Evolutionary conservation across 345 rosid species (phyloP), one percentile per base, ranked within the genome.

Genomic region (Pugionium cornutum): DNA sequence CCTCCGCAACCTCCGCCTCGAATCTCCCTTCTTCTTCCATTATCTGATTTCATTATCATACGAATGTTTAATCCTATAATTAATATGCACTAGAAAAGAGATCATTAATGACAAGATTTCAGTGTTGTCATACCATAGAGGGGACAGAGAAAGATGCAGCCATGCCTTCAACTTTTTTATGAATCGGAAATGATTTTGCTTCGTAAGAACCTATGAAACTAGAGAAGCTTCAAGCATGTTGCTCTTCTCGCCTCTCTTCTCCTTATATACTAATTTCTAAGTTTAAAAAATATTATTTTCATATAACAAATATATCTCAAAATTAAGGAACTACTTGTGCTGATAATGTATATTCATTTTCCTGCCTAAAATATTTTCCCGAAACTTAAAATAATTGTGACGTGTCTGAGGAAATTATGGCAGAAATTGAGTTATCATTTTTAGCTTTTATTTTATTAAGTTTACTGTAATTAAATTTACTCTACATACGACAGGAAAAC

Each of bases 11-110:
- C 76, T 90, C 97, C 1, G 88, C 88, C 67, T 90, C 95, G 41
- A 84, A 85, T 75, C 89, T 81, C 55, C 95, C 88, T 82, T 94
- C 97, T 77, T 94, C 99, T 75, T 86, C 92, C 95, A 90, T 69
- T 46, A 92, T 84, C 97, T 88, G 58, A 53, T 18, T 18, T 18
- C 18, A 6, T 10, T 33, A 55, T 26, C 46, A 53, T 60, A 43
- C 5, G 7, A 28, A 54, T 36, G 43, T 66, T 66, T 50, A 28
- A 25, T 50, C 18, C 18, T 5, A 3, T n/a, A 52, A 2, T 26
- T 32, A 47, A 18, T 30, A 52, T 53, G 43, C 40, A 45, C 32
- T 37, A n/a, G 4, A 6, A 62, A 11, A 1, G 40, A 2, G 28
- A 11, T 4, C 31, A 55, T 39, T 29, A 37, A 29, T 53, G 58